phyloP scores from a whole-genome alignment of 2,329 filamentous ascomycete species.

The Ophiostoma tasmaniense region DNA sequence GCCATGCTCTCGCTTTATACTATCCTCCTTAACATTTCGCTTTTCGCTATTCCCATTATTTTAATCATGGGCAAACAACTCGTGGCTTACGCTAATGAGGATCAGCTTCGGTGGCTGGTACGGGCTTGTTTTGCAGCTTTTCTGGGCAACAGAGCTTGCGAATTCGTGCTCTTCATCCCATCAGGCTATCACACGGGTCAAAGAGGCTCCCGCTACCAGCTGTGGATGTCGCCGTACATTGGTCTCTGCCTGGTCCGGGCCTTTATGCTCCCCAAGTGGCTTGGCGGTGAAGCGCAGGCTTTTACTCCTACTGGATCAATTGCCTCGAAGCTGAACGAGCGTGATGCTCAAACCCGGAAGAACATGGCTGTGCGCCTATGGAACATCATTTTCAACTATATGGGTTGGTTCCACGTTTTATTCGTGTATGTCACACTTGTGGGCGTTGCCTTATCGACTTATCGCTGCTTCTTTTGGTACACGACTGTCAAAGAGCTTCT shows the following conservation, averaged over 20 bases:
- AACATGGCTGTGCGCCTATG: slow-evolving; percentile 46
- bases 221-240: slow-evolving; percentile 47
- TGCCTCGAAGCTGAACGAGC: slow-evolving; percentile 48
- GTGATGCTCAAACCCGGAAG: slow-evolving; percentile 42
- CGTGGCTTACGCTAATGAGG: slow-evolving; percentile 44
- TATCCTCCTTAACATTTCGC: slow-evolving; percentile 40
- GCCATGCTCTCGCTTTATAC: slow-evolving; percentile 37
- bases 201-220: slow-evolving; percentile 45
- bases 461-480: slow-evolving; percentile 39
- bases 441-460: slow-evolving; percentile 41
- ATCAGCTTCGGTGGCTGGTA: slow-evolving; percentile 51
- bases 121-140: slow-evolving; percentile 45
- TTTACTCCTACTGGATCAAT: slow-evolving; percentile 55
- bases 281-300: slow-evolving; percentile 48
- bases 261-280: slow-evolving; percentile 51
- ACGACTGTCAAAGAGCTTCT: slow-evolving; percentile 31
- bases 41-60: slow-evolving; percentile 52
- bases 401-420: slow-evolving; percentile 45
- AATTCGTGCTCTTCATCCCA: slow-evolving; percentile 47
- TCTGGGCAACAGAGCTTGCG: slow-evolving; percentile 44
- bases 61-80: slow-evolving; percentile 47
- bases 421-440: slow-evolving; percentile 47
- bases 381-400: slow-evolving; percentile 21
- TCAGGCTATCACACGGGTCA: slow-evolving; percentile 52
- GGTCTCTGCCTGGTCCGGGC: slow-evolving; percentile 45